A percentile compares a stretch with the other conserved stretches of the same genome.
These are phyloP conservation scores for Trichoderma asperellum DNA, from an alignment of 2,329 filamentous ascomycete species.

Conservation along the genomic window DNA sequence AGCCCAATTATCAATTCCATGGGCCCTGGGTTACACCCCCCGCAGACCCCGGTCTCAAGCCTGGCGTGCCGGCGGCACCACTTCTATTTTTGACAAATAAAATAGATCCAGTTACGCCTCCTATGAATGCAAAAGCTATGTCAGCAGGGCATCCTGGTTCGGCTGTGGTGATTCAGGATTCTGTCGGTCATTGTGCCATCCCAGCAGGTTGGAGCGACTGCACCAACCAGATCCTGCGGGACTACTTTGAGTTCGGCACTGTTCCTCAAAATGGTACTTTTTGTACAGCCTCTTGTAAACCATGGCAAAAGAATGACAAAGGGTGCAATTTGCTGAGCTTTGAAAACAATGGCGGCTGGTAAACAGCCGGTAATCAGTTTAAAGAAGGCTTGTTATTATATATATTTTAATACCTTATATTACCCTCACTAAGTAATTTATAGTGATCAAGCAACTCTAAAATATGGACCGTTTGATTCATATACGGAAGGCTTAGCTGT, in stretches of 20 bases:
- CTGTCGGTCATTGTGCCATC: conserved; percentile 5
- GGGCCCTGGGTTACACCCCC: conserved; percentile 8
- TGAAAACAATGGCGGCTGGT: no score
- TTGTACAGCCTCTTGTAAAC: no score
- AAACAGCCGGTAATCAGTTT: no score
- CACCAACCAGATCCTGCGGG: neutral
- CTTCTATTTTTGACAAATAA: neutral
- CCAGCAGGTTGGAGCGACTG: neutral
- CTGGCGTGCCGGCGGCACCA: neutral
- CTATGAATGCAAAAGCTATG: conserved; percentile 1
- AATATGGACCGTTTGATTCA: no score
- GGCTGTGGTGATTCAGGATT: conserved; percentile 10
- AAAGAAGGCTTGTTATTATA: no score
- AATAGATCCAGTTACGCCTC: conserved; percentile 4
- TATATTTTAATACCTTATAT: no score
- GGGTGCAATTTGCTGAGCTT: no score
- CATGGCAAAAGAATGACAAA: no score
- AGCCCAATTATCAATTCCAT: conserved; percentile 1
- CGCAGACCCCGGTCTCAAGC: neutral
- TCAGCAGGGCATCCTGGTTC: conserved; percentile 2
- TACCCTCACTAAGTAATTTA: no score
- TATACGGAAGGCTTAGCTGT: no score
- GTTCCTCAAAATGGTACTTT: neutral
- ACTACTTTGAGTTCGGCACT: conserved; percentile 16
- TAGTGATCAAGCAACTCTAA: no score